Conservation (phyloP, 306 rosid genomes). For the Prinsepia uniflora region DNA sequence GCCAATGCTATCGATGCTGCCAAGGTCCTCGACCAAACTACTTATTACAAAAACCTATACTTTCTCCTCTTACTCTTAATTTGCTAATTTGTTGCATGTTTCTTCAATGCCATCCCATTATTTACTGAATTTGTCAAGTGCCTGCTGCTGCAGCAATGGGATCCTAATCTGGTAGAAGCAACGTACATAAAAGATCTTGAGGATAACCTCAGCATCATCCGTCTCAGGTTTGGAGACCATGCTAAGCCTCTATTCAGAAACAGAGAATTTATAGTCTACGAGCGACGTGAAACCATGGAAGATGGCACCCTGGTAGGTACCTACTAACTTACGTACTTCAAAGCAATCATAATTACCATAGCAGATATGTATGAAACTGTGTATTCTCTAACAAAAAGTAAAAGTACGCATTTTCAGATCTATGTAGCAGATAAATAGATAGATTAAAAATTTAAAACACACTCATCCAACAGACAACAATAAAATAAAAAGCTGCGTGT, state of each 20-base stretch:
- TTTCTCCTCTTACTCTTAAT: no score
- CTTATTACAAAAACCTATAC: background rate
- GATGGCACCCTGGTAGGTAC: conserved; percentile 76
- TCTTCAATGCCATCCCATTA: background rate
- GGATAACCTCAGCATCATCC: conserved; percentile 73
- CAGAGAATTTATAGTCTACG: conserved; percentile 82
- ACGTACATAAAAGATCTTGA: conserved; percentile 66
- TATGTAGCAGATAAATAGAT: no score
- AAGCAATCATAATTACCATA: no score
- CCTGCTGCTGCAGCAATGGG: conserved; percentile 72
- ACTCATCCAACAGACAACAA: no score
- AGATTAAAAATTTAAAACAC: no score
- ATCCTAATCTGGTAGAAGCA: conserved; percentile 82
- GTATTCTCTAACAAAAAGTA: no score
- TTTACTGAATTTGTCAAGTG: conserved; percentile 3
- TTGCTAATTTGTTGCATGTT: background rate
- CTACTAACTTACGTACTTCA: no score
- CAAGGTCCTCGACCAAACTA: conserved; percentile 40
- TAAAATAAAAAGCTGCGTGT: background rate
- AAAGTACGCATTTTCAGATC: no score
- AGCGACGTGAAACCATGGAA: conserved; percentile 85
- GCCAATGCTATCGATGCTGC: conserved; percentile 93
- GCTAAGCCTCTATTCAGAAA: conserved; percentile 77
- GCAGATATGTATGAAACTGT: no score
- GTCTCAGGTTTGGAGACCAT: conserved; percentile 73